Percentiles rank a stretch among this genome's conserved stretches.
Conservation (phyloP, 768 basidiomycete species). For the Mycena floridula region DNA sequence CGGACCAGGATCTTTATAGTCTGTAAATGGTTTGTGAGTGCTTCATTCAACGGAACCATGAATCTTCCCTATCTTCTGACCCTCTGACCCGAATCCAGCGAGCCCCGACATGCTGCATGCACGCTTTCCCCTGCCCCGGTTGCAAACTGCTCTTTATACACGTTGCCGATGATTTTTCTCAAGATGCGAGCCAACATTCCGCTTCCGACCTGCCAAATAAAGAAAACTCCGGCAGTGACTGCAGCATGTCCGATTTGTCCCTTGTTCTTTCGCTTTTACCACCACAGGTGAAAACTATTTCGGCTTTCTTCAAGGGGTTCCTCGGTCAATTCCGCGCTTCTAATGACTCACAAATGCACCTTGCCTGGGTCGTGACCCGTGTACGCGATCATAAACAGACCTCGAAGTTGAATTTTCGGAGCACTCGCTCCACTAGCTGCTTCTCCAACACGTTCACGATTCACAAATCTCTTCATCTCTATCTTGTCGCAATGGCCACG, state of each 20-base stretch:
- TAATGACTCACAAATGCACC: too few species aligned
- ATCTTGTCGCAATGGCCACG: constrained; percentile 69
- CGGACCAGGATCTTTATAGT: too few species aligned
- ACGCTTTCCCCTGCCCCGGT: constrained; percentile 66
- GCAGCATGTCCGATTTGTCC: too few species aligned
- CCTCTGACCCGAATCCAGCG: constrained; percentile 54
- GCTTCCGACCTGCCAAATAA: constrained; percentile 53
- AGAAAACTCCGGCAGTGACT: constrained; percentile 35
- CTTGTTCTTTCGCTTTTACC: too few species aligned
- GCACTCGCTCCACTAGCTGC: constrained; percentile 69
- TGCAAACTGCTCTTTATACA: constrained; percentile 52
- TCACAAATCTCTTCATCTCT: constrained; percentile 64
- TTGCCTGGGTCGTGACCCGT: too few species aligned
- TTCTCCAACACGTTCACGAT: constrained; percentile 64
- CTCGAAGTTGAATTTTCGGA: constrained; percentile 54
- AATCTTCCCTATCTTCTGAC: constrained; percentile 46
- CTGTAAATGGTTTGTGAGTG: too few species aligned
- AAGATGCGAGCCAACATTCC: constrained; percentile 39
- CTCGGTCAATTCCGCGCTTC: too few species aligned
- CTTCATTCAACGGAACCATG: too few species aligned
- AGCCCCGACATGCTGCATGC: constrained; percentile 56
- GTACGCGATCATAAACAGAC: constrained; percentile 60
- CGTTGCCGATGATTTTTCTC: constrained; percentile 25
- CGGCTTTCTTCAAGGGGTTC: too few species aligned
- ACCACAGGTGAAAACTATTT: too few species aligned